These are phyloP conservation scores for Lichtheimia hyalospora DNA, from an alignment of 371 early-diverging fungal species.

Conservation along the genomic window DNA sequence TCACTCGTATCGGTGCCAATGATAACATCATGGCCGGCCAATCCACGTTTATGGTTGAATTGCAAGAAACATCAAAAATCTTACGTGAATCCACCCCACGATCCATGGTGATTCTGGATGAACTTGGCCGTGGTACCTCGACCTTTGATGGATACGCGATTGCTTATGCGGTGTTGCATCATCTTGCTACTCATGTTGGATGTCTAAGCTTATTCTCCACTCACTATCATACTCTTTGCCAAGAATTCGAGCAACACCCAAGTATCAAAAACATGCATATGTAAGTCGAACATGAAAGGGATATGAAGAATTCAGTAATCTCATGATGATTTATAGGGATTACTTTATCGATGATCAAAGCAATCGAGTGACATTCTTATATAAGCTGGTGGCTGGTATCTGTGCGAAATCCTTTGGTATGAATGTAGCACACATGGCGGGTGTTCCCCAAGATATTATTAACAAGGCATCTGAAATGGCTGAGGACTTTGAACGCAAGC, in stretches of 20 bases:
- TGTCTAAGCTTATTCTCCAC: constrained; percentile 97
- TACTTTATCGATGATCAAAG: constrained; percentile 82
- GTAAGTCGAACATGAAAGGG: constrained; percentile 24
- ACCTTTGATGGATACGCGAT: constrained; percentile 99
- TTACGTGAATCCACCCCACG: constrained; percentile 89
- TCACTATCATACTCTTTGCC: constrained; percentile 95
- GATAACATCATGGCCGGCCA: constrained; percentile 97
- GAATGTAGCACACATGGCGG: constrained; percentile 97
- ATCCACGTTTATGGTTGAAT: constrained; percentile 99
- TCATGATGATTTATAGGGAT: constrained; percentile 44
- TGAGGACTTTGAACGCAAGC: constrained; percentile 63
- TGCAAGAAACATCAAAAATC: constrained; percentile 95
- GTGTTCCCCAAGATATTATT: constrained; percentile 71
- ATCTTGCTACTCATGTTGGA: constrained; percentile 79
- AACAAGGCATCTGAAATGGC: constrained; percentile 72
- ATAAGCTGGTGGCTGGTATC: constrained; percentile 86
- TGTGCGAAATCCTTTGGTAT: constrained; percentile 86
- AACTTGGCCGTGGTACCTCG: constrained; percentile 98
- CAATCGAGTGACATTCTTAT: constrained; percentile 94
- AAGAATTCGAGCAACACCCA: constrained; percentile 73
- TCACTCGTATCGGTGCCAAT: constrained; percentile 97
- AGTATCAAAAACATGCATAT: constrained; percentile 67
- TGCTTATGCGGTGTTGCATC: constrained; percentile 92
- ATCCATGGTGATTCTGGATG: constrained; percentile 99
- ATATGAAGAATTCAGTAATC: not conserved